Evolutionary conservation across 306 rosid species (phyloP), one percentile per base, ranked within the genome.

Genomic region (Fragaria nilgerrensis): DNA sequence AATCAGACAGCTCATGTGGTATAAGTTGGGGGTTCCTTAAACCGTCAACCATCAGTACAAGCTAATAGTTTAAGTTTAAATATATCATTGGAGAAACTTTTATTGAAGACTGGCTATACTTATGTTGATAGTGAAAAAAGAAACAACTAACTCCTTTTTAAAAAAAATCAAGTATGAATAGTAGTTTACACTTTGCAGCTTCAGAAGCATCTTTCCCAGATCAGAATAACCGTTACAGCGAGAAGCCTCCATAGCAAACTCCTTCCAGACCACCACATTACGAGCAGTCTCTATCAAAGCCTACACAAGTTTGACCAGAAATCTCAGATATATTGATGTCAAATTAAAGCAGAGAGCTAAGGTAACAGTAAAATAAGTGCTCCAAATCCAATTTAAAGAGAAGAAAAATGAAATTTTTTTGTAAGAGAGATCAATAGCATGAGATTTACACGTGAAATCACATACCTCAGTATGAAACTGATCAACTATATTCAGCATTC

Each of bases 221-320:
- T 89, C 96, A 55, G 89, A 86, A 91, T 96, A 96, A 78, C 89
- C 93, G 68, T 75, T 81, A 78, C 90, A 88, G 61, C 73, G 89
- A 82, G 99, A 95, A 84, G 96, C 97, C 88, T 88, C 97, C 92
- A 89, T 90, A 43, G 99, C 97, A 47, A 90, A 91, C 77, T 86
- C 98, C 86, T 90, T 96, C 99, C 97, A 96, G 39, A 84, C 84
- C 53, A 56, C 75, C 84, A 90, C 92, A 71, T 92, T 89, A 4
- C 97, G 96, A 53, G 92, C 90, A 84, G 86, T 84, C 82, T 92
- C 97, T 75, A 79, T 80, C 84, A 95, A 83, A 55, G 96, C 99
- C 99, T 95, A 77, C 77, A 83, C 56, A 75, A 74, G 73, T 84
- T 81, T 75, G 78, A 48, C 77, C 70, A 81, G 67, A 81, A 47